These are phyloP conservation scores for Cenchrus americanus DNA, from an alignment of 176 grass and related monocot genomes.

Conservation along the genomic window DNA sequence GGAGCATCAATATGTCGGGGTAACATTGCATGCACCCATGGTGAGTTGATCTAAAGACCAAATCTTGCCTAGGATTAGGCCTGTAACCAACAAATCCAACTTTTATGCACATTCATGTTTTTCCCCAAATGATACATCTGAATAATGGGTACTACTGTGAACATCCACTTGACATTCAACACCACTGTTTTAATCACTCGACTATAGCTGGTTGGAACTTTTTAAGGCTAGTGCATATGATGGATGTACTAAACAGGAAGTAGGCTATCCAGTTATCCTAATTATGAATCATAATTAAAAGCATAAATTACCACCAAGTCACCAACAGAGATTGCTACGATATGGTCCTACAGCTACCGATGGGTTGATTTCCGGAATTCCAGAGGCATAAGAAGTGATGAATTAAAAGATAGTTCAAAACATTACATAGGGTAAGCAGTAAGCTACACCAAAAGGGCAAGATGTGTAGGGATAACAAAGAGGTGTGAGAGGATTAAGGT, in stretches of 20 bases:
- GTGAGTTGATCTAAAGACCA: not conserved
- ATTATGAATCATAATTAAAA: slow-evolving; percentile 1
- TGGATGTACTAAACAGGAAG: not conserved
- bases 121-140: not conserved
- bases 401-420: not conserved
- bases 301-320: not conserved
- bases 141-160: not conserved
- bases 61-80: not conserved
- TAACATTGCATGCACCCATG: not conserved
- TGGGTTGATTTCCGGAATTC: not conserved
- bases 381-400: not conserved
- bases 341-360: slow-evolving; percentile 4
- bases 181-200: not conserved
- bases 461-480: slow-evolving; percentile 14
- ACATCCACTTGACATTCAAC: not conserved
- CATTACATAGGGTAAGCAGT: not conserved
- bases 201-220: not conserved
- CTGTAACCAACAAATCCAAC: slow-evolving; percentile 16
- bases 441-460: slow-evolving; percentile 7
- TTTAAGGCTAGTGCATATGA: not conserved
- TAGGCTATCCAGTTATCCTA: not conserved
- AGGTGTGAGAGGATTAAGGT: not conserved
- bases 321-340: slow-evolving; percentile 1
- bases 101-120: slow-evolving; percentile 5
- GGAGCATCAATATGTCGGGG: not conserved